A percentile compares a stretch with the other conserved stretches of the same genome.
Evolutionary conservation across 2,329 filamentous ascomycete species (phyloP).

Genomic region (Colletotrichum phormii): DNA sequence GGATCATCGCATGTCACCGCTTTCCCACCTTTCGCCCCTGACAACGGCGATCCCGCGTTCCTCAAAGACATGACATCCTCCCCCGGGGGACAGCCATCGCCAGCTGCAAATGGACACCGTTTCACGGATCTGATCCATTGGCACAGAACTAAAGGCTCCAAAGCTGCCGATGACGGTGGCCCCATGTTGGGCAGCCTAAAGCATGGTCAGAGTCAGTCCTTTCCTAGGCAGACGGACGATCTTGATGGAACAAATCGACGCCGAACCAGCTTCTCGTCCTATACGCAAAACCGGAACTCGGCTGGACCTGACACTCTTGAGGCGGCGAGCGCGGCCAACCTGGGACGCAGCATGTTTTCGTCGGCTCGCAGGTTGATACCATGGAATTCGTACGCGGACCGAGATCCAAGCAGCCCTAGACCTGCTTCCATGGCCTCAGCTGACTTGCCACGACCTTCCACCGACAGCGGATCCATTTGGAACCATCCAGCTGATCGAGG

Average conservation of each 20-base stretch:
- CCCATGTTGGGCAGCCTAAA: slow-evolving; percentile 77
- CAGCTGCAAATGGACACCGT: slow-evolving; percentile 44
- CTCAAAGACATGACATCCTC: slow-evolving; percentile 54
- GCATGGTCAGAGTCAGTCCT: slow-evolving; percentile 79
- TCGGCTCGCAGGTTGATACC: slow-evolving; percentile 58
- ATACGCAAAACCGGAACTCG: slow-evolving; percentile 70
- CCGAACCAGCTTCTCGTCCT: slow-evolving; percentile 66
- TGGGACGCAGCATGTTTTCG: slow-evolving; percentile 38
- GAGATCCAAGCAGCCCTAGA: slow-evolving; percentile 70
- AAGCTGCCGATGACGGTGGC: slow-evolving; percentile 65
- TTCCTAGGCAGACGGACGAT: slow-evolving; percentile 73
- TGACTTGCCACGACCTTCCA: slow-evolving; percentile 81
- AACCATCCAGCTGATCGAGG: slow-evolving; percentile 69
- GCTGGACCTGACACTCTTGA: slow-evolving; percentile 58
- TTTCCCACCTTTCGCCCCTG: slow-evolving; percentile 60
- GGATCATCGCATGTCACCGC: slow-evolving; percentile 69
- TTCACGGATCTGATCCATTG: slow-evolving; percentile 66
- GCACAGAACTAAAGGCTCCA: slow-evolving; percentile 71
- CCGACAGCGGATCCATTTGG: slow-evolving; percentile 82
- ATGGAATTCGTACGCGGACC: slow-evolving; percentile 60
- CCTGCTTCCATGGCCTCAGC: slow-evolving; percentile 77
- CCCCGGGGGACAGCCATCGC: slow-evolving; percentile 49
- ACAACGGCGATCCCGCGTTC: slow-evolving; percentile 58
- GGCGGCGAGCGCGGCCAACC: slow-evolving; percentile 15
- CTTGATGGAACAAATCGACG: slow-evolving; percentile 66